Evolutionary conservation across 208 protist species (phyloP).

Genomic region (Strigomonas culicis): DNA sequence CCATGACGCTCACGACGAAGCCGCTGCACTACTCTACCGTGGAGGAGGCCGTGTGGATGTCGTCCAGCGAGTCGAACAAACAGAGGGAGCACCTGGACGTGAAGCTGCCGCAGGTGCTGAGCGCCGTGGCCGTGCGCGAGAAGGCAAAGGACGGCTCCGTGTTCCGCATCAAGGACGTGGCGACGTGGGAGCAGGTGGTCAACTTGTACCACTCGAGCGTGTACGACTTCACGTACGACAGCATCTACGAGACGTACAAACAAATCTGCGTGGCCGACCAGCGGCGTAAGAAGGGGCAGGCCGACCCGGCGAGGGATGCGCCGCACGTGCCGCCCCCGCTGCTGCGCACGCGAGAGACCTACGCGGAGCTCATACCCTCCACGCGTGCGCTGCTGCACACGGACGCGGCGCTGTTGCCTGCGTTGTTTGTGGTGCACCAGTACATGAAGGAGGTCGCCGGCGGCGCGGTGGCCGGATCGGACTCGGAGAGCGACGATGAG

Average conservation of each 20-base stretch:
- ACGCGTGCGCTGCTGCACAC: constrained; percentile 72
- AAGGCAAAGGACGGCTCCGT: constrained; percentile 20
- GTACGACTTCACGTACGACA: constrained; percentile 24
- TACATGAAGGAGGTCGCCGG: not conserved
- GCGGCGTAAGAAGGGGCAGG: not conserved
- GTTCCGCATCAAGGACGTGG: constrained; percentile 46
- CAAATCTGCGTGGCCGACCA: constrained; percentile 12
- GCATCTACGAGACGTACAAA: constrained; percentile 29
- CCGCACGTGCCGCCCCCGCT: constrained; percentile 16
- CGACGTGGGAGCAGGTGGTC: constrained; percentile 42
- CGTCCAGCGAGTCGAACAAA: not conserved
- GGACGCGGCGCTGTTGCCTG: constrained; percentile 53
- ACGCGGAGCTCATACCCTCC: constrained; percentile 38
- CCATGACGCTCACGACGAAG: constrained; percentile 18
- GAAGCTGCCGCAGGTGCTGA: constrained; percentile 17
- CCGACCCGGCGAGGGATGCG: not conserved
- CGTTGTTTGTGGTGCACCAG: constrained; percentile 33
- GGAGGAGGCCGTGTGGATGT: constrained; percentile 10
- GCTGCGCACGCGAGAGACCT: constrained; percentile 17
- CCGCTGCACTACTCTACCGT: constrained; percentile 17
- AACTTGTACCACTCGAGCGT: constrained; percentile 41
- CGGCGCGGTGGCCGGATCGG: not conserved
- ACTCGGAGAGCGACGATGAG: constrained; percentile 18
- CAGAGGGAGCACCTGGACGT: not conserved
- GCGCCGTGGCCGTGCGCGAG: constrained; percentile 30